Evolutionary conservation across 768 basidiomycete genomes (phyloP).

Genomic region (Termitomyces bulborhizus): DNA sequence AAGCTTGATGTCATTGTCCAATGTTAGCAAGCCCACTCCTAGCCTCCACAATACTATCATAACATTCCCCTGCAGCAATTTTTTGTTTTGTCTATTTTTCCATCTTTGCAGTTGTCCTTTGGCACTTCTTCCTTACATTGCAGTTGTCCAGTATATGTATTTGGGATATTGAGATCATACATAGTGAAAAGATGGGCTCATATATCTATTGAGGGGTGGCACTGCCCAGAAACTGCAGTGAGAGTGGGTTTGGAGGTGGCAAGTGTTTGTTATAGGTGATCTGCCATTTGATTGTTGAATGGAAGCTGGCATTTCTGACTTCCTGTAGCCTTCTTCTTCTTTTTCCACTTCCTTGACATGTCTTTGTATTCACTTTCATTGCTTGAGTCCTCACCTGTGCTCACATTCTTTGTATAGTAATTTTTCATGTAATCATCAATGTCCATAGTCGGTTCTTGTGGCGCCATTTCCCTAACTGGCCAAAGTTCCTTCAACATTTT

Average conservation of each 20-base stretch:
- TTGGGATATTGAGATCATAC: too few species aligned
- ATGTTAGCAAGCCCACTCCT: background rate
- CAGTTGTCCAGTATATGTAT: too few species aligned
- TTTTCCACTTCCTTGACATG: background rate
- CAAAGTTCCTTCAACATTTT: background rate
- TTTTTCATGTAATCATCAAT: background rate
- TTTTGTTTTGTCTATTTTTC: too few species aligned
- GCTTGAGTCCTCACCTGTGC: background rate
- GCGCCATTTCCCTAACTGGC: background rate
- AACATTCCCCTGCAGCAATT: too few species aligned
- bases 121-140: too few species aligned
- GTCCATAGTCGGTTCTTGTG: background rate
- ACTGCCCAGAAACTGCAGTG: too few species aligned
- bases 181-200: background rate
- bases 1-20: background rate
- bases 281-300: background rate
- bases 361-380: background rate
- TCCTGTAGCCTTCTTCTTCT: background rate
- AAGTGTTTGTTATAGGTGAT: background rate
- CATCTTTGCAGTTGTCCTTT: background rate
- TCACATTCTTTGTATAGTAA: background rate
- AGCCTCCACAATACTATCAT: background rate
- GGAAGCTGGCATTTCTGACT: background rate
- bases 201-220: background rate
- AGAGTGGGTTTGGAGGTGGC: background rate